Evolutionary conservation across 192 early-diverging fungal genomes (phyloP).

Genomic region (Spizellomyces sp.): DNA sequence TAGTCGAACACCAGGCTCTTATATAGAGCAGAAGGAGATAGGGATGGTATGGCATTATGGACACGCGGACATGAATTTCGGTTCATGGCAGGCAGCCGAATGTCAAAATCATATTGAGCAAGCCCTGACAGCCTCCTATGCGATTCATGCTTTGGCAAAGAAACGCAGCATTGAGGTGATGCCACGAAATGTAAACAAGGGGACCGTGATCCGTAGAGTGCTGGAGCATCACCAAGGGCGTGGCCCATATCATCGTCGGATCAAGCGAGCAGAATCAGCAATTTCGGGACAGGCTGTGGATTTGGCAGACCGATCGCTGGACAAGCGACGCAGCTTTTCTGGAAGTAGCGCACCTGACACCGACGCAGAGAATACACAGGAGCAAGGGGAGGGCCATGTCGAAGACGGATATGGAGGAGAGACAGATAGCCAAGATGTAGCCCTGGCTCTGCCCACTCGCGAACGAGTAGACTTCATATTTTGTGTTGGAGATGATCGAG

Average conservation of each 20-base stretch:
- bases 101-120: constrained; percentile 84
- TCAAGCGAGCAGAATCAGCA: background rate
- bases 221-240: constrained; percentile 57
- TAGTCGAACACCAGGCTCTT: constrained; percentile 74
- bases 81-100: constrained; percentile 79
- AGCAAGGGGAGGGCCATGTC: background rate
- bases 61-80: constrained; percentile 60
- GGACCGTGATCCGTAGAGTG: constrained; percentile 57
- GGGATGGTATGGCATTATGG: constrained; percentile 76
- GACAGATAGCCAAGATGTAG: background rate
- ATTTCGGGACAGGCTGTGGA: background rate
- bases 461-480: constrained; percentile 67
- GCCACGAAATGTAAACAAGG: constrained; percentile 73
- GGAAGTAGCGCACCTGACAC: background rate
- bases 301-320: background rate
- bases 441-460: background rate
- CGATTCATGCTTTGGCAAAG: constrained; percentile 70
- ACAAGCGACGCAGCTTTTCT: constrained; percentile 6
- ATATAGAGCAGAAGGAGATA: constrained; percentile 74
- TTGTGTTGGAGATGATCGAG: constrained; percentile 73
- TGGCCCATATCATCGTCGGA: constrained; percentile 14
- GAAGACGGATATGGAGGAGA: background rate
- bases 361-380: background rate
- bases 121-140: constrained; percentile 63
- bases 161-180: constrained; percentile 72